Conservation (phyloP, 345 rosid species). For the Eucalyptus curtisii region DNA sequence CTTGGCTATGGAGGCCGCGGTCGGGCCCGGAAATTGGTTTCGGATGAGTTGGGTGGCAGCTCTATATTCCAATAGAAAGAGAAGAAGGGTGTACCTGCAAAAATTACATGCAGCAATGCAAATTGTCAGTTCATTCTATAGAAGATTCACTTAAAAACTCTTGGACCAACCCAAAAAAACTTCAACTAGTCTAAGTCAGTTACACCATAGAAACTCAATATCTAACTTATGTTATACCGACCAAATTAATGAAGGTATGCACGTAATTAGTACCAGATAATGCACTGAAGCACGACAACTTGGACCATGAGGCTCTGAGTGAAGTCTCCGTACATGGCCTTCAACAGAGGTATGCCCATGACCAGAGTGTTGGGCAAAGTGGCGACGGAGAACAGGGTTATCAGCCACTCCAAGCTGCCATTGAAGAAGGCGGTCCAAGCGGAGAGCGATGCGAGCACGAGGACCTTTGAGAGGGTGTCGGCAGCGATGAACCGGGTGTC, state of each 20-base stretch:
- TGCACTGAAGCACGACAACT: slow-evolving; percentile 37
- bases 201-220: not conserved
- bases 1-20: slow-evolving; percentile 24
- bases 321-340: slow-evolving; percentile 43
- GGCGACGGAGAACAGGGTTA: slow-evolving; percentile 35
- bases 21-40: slow-evolving; percentile 28
- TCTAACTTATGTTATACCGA: not conserved
- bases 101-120: not conserved
- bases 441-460: slow-evolving; percentile 12
- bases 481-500: slow-evolving; percentile 35
- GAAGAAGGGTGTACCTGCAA: slow-evolving; percentile 40
- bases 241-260: not conserved
- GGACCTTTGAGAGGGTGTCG: slow-evolving; percentile 23
- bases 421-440: slow-evolving; percentile 10
- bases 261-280: slow-evolving; percentile 16
- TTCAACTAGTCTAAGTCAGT: not conserved
- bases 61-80: slow-evolving; percentile 37
- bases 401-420: slow-evolving; percentile 36
- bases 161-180: not conserved
- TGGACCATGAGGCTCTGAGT: slow-evolving; percentile 45
- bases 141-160: not conserved
- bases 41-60: slow-evolving; percentile 28
- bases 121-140: not conserved
- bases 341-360: slow-evolving; percentile 47
- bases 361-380: slow-evolving; percentile 47